Evolutionary conservation across 345 rosid genomes (phyloP).

Genomic region (Hypericum androsaemum): DNA sequence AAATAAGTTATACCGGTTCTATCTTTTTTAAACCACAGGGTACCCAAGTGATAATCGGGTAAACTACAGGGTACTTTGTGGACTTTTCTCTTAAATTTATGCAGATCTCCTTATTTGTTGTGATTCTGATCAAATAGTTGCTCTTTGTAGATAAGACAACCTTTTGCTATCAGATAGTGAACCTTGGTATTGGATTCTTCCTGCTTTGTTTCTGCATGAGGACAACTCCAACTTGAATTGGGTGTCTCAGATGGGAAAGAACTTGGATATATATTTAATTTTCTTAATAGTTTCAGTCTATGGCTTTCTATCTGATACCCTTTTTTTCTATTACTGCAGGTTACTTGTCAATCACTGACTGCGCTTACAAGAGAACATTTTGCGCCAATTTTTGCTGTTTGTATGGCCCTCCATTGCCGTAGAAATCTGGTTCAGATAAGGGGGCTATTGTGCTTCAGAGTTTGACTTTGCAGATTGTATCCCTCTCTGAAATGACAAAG

Average conservation of each 20-base stretch:
- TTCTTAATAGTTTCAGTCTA: neutral
- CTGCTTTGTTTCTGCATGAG: constrained; percentile 58
- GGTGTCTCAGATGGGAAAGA: constrained; percentile 62
- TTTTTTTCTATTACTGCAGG: constrained; percentile 35
- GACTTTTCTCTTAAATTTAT: too few species aligned
- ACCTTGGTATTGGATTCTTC: constrained; percentile 83
- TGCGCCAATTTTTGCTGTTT: constrained; percentile 77
- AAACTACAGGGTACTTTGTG: too few species aligned
- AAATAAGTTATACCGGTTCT: too few species aligned
- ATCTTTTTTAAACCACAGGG: too few species aligned
- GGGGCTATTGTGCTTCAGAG: constrained; percentile 62
- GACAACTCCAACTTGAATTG: constrained; percentile 53
- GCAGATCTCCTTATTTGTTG: neutral
- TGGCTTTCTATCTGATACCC: constrained; percentile 6
- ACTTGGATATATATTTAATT: neutral
- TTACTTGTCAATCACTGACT: constrained; percentile 51
- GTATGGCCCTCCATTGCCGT: constrained; percentile 68
- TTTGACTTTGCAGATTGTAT: constrained; percentile 47
- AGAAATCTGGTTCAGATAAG: constrained; percentile 45
- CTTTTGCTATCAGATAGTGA: constrained; percentile 55
- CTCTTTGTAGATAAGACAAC: constrained; percentile 51
- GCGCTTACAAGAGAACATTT: constrained; percentile 55
- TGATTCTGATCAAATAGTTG: neutral
- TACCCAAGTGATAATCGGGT: too few species aligned
- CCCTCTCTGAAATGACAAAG: constrained; percentile 72